phyloP scores from a whole-genome alignment of 1,284 basidiomycete species.

The Trametes polyzona region DNA sequence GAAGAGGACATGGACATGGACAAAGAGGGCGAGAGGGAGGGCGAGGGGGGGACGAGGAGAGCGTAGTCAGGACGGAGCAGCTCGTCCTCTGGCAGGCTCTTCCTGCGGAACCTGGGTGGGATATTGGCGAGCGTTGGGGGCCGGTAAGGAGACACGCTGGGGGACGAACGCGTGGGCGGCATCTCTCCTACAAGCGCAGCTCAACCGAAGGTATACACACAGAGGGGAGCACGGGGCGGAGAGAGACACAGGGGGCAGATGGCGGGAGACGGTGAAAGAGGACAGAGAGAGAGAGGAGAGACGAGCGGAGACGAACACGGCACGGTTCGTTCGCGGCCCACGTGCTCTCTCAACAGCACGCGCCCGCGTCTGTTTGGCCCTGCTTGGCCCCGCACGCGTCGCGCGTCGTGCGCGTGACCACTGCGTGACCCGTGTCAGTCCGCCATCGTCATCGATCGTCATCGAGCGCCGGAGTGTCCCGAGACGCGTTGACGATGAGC shows the following conservation, averaged over 20 bases:
- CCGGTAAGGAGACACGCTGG: constrained; percentile 7
- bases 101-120: constrained; percentile 30
- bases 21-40: constrained; percentile 22
- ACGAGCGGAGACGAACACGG: constrained; percentile 1
- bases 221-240: not conserved
- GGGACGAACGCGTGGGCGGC: constrained; percentile 14
- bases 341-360: constrained; percentile 23
- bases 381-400: constrained; percentile 29
- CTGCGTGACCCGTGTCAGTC: not conserved
- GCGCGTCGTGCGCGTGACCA: constrained; percentile 11
- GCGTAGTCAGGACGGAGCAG: constrained; percentile 11
- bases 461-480: too few relatives aligned
- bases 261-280: not conserved
- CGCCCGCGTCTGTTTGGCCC: constrained; percentile 30
- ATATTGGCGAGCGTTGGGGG: constrained; percentile 15
- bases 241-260: not conserved
- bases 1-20: constrained; percentile 24
- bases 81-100: constrained; percentile 28
- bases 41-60: constrained; percentile 17
- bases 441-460: constrained; percentile 17
- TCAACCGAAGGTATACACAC: constrained; percentile 1
- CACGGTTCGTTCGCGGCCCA: constrained; percentile 22
- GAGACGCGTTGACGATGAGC: too few relatives aligned
- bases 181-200: constrained; percentile 12
- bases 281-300: not conserved